Conservation (phyloP, 768 basidiomycete genomes). For the Tylopilus intermedius region DNA sequence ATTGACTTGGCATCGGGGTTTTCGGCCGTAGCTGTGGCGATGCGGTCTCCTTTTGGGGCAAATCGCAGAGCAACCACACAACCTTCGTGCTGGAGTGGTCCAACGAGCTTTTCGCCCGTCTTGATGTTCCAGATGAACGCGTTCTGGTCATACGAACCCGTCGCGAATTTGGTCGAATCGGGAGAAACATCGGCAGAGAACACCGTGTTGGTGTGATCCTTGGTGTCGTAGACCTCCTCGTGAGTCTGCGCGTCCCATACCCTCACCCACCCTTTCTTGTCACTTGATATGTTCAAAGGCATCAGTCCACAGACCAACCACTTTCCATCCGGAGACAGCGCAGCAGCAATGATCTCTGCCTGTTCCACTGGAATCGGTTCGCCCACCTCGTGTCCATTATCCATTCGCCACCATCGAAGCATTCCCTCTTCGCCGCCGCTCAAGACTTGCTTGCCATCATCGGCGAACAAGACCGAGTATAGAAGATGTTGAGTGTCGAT, state of each 20-base stretch:
- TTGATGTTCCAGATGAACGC: background rate
- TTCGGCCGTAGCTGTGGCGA: background rate
- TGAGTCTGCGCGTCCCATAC: background rate
- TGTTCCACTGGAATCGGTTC: background rate
- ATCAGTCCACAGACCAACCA: background rate
- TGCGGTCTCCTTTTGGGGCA: background rate
- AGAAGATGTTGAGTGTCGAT: background rate
- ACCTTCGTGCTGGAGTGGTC: background rate
- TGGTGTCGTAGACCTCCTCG: background rate
- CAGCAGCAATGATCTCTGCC: background rate
- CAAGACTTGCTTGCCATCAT: background rate
- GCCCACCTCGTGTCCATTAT: background rate
- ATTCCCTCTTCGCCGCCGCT: background rate
- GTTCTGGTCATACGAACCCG: background rate
- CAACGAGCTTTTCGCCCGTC: background rate
- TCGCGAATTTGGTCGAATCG: background rate
- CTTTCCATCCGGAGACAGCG: background rate
- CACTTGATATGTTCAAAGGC: no score
- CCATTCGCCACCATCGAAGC: background rate
- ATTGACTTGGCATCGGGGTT: background rate
- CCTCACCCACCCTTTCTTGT: background rate
- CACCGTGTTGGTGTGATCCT: background rate
- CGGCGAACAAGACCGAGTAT: background rate
- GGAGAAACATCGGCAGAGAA: background rate
- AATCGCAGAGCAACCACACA: background rate